Conservation (phyloP, 1,284 basidiomycete species). For the Laetiporus sulphureus region DNA sequence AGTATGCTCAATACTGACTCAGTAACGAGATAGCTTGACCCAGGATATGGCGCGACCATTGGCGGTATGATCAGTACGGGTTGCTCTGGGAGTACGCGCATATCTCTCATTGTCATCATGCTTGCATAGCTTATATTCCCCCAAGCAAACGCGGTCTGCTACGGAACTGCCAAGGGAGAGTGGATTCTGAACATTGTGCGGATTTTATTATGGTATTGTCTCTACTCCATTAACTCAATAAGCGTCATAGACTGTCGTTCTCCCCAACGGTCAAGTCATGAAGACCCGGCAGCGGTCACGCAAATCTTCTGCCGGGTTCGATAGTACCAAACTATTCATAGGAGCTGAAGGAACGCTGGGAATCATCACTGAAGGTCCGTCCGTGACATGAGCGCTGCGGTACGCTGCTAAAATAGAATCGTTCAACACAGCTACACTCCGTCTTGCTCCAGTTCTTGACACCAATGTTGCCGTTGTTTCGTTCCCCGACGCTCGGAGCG, state of each 20-base stretch:
- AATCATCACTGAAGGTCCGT: constrained; percentile 82
- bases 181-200: constrained; percentile 68
- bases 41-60: constrained; percentile 74
- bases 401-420: neutral
- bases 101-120: neutral
- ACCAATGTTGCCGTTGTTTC: constrained; percentile 68
- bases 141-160: constrained; percentile 58
- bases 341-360: constrained; percentile 96
- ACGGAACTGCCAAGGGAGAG: constrained; percentile 44
- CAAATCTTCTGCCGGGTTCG: constrained; percentile 90
- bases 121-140: neutral
- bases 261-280: constrained; percentile 89
- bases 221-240: neutral
- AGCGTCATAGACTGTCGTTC: constrained; percentile 67
- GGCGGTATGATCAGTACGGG: constrained; percentile 91
- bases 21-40: constrained; percentile 77
- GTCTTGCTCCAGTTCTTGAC: constrained; percentile 75
- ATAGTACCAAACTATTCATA: constrained; percentile 88
- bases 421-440: constrained; percentile 69
- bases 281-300: constrained; percentile 83
- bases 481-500: constrained; percentile 58
- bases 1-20: no score
- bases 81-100: constrained; percentile 63
- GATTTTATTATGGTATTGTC: neutral
- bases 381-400: neutral